Conservation (phyloP, 805 yeast genomes). For the Teunomyces stri region DNA sequence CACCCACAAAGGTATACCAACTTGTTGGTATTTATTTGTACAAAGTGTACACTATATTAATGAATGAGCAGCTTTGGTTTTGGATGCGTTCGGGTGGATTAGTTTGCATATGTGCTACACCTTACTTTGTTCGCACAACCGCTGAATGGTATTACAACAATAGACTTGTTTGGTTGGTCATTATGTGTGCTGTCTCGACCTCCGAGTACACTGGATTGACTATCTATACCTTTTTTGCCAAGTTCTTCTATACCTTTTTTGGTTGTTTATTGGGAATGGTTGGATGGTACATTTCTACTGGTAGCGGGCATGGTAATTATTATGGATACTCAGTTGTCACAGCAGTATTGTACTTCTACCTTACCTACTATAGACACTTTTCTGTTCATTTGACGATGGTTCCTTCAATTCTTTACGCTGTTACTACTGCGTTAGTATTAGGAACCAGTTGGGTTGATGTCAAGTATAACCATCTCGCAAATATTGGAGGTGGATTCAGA, state of each 20-base stretch:
- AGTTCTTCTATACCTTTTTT: conserved; percentile 24
- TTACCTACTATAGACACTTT: conserved; percentile 29
- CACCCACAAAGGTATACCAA: conserved; percentile 23
- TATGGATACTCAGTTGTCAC: conserved; percentile 32
- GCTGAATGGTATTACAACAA: conserved; percentile 27
- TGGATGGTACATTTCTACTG: conserved; percentile 31
- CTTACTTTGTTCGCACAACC: conserved; percentile 25
- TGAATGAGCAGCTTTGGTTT: conserved; percentile 25
- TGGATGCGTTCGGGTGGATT: conserved; percentile 27
- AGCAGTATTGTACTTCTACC: conserved; percentile 21
- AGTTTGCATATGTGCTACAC: conserved; percentile 21
- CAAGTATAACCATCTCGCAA: conserved; percentile 13
- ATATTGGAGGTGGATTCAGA: conserved; percentile 27
- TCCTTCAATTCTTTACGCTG: conserved; percentile 25
- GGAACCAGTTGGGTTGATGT: conserved; percentile 35
- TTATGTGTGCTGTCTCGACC: conserved; percentile 30
- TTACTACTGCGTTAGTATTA: conserved; percentile 28
- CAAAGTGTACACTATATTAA: conserved; percentile 15
- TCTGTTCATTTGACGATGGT: conserved; percentile 24
- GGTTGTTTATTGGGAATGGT: conserved; percentile 31
- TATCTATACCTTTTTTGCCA: conserved; percentile 22
- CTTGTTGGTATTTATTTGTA: conserved; percentile 16
- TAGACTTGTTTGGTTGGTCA: conserved; percentile 29
- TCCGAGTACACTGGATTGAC: conserved; percentile 31
- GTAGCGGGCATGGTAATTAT: conserved; percentile 24